Conservation (phyloP, 2,329 filamentous ascomycete species). For the Sporothrix curviconia region DNA sequence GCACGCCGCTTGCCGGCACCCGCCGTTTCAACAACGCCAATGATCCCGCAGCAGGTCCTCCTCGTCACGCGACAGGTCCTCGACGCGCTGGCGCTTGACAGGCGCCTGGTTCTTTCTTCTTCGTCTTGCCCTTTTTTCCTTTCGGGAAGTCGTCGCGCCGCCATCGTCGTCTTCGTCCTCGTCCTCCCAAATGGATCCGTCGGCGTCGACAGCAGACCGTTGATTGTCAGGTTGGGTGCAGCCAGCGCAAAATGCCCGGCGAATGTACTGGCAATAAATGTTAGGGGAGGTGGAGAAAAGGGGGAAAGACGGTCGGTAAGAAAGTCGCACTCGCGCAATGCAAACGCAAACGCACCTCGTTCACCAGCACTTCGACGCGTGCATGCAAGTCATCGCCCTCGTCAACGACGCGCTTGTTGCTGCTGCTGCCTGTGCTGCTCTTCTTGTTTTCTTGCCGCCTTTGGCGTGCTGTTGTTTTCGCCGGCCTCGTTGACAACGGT, state of each 20-base stretch:
- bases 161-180: constrained; percentile 1
- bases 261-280: constrained; percentile 45
- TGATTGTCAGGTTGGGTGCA: constrained; percentile 53
- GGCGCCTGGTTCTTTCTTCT: constrained; percentile 1
- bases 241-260: constrained; percentile 53
- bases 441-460: constrained; percentile 4
- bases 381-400: constrained; percentile 51
- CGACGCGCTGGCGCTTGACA: constrained; percentile 49
- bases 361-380: constrained; percentile 53
- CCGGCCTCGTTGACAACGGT: constrained; percentile 45
- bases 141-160: background rate
- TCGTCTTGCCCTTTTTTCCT: background rate
- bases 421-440: background rate
- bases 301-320: too few relatives aligned
- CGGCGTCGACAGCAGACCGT: constrained; percentile 49
- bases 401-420: background rate
- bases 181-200: constrained; percentile 22
- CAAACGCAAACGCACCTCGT: constrained; percentile 39
- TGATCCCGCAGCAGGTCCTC: constrained; percentile 58
- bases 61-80: constrained; percentile 54
- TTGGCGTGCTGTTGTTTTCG: background rate
- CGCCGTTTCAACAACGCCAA: constrained; percentile 53
- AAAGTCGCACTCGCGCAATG: background rate
- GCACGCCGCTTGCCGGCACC: constrained; percentile 38
- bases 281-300: constrained; percentile 23